phyloP scores from a whole-genome alignment of 2,329 filamentous ascomycete genomes.

The Sarocladiaceae sp. region DNA sequence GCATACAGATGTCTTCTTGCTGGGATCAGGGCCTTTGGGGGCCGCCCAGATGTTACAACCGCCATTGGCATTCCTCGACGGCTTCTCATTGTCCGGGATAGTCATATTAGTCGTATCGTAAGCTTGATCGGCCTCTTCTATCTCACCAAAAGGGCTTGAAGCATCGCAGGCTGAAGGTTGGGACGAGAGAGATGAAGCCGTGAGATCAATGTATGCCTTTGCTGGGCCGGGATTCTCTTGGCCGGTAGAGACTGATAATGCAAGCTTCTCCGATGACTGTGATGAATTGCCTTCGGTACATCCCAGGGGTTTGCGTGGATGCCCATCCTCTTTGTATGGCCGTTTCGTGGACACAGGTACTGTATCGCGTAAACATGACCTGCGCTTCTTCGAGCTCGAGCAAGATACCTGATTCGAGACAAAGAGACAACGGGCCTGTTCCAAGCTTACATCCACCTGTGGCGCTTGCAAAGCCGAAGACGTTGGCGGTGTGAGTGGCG shows the following conservation, averaged over 20 bases:
- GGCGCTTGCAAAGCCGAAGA: slow-evolving; percentile 10
- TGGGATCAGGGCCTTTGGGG: too few relatives aligned
- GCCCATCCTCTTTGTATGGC: not conserved
- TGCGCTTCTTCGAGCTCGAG: not conserved
- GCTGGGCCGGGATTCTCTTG: not conserved
- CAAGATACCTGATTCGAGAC: not conserved
- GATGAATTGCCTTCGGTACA: slow-evolving; percentile 19
- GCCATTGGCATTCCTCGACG: not conserved
- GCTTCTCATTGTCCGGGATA: slow-evolving; percentile 6
- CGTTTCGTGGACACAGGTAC: not conserved
- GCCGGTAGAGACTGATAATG: not conserved
- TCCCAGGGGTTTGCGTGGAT: slow-evolving; percentile 16
- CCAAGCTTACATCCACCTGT: not conserved
- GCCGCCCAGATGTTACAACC: too few relatives aligned
- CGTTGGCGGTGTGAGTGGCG: slow-evolving; percentile 13
- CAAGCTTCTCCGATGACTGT: slow-evolving; percentile 4
- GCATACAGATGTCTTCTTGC: slow-evolving; percentile 19
- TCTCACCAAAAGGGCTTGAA: not conserved
- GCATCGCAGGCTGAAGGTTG: not conserved
- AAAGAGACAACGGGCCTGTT: not conserved
- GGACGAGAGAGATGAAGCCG: slow-evolving; percentile 11
- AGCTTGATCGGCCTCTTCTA: not conserved
- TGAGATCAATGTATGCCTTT: slow-evolving; percentile 12
- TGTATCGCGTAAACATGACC: not conserved
- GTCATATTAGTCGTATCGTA: not conserved